Evolutionary conservation across 805 yeast genomes (phyloP).

Genomic region (Naumovozyma castellii): DNA sequence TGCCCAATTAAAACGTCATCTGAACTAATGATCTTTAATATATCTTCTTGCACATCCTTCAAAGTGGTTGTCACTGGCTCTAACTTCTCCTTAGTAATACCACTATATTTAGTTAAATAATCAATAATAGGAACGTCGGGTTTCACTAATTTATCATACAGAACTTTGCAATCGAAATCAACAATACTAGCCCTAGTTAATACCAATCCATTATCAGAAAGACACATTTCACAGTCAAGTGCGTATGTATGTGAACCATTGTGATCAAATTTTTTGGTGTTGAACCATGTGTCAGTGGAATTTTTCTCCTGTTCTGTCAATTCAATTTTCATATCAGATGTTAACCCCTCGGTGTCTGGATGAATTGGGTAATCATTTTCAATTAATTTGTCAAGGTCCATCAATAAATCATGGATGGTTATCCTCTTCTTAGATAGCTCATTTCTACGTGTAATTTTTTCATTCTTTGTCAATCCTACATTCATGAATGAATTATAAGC

Average conservation of each 20-base stretch:
- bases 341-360: slow-evolving; percentile 23
- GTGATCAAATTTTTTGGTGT: slow-evolving; percentile 44
- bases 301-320: slow-evolving; percentile 5
- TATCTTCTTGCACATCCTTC: slow-evolving; percentile 53
- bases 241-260: slow-evolving; percentile 63
- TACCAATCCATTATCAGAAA: slow-evolving; percentile 49
- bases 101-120: slow-evolving; percentile 77
- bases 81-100: slow-evolving; percentile 68
- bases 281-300: slow-evolving; percentile 35
- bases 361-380: slow-evolving; percentile 56
- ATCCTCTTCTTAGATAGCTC: slow-evolving; percentile 28
- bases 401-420: slow-evolving; percentile 43
- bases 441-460: slow-evolving; percentile 34
- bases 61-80: slow-evolving; percentile 51
- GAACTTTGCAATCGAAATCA: slow-evolving; percentile 47
- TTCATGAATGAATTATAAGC: slow-evolving; percentile 46
- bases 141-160: slow-evolving; percentile 67
- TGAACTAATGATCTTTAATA: slow-evolving; percentile 41
- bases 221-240: slow-evolving; percentile 91
- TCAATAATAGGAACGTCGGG: slow-evolving; percentile 69
- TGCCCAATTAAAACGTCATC: slow-evolving; percentile 77
- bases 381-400: slow-evolving; percentile 41
- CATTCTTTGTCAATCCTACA: slow-evolving; percentile 49
- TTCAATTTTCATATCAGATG: slow-evolving; percentile 7
- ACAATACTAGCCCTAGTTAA: slow-evolving; percentile 72